A percentile compares a stretch with the other conserved stretches of the same genome.
phyloP scores from a whole-genome alignment of 345 rosid species.

The Isatis tinctoria region DNA sequence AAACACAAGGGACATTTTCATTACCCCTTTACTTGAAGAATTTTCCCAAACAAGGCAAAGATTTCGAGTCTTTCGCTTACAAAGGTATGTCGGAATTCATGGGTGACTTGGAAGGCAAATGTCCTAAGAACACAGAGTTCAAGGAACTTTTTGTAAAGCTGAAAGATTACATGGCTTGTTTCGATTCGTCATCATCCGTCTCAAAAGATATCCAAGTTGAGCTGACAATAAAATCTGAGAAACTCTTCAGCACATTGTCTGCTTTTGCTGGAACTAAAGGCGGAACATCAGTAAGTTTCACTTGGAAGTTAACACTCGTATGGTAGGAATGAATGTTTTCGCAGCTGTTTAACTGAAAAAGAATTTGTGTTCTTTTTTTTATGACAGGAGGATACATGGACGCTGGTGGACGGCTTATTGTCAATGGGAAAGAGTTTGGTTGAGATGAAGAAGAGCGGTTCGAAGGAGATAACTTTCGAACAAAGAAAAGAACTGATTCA shows the following conservation, averaged over 20 bases:
- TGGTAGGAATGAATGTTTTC: background rate
- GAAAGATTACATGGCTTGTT: too few species aligned
- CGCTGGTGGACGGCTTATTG: background rate
- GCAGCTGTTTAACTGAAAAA: too few species aligned
- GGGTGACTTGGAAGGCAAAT: conserved; percentile 1
- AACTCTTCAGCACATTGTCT: conserved; percentile 1
- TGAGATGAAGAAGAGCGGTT: conserved; percentile 10
- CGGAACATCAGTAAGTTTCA: conserved; percentile 14
- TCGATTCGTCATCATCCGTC: background rate
- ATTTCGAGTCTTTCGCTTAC: background rate
- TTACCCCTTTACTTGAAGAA: background rate
- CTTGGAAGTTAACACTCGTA: background rate
- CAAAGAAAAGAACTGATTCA: background rate
- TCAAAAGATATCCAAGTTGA: background rate
- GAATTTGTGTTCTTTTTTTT: background rate
- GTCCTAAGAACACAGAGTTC: conserved; percentile 7
- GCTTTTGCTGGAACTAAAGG: background rate
- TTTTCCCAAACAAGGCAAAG: conserved; percentile 16
- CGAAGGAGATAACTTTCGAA: conserved; percentile 14
- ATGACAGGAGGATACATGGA: background rate
- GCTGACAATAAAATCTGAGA: conserved; percentile 1
- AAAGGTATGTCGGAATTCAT: conserved; percentile 6
- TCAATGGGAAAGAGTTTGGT: background rate
- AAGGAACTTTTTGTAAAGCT: conserved; percentile 8
- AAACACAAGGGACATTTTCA: conserved; percentile 17